Evolutionary conservation across 345 rosid genomes (phyloP).

Genomic region (Draba incana): DNA sequence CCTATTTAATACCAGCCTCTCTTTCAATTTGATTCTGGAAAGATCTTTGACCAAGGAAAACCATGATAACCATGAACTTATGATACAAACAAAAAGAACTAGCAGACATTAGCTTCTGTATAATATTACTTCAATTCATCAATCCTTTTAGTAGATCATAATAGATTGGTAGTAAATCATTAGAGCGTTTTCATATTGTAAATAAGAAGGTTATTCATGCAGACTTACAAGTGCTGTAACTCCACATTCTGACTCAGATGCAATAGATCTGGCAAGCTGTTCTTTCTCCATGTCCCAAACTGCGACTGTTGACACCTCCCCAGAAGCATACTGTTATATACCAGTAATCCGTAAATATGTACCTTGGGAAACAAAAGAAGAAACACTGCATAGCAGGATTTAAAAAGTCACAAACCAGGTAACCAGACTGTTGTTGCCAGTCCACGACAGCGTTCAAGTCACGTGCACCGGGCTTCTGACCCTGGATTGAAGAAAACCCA

Average conservation of each 20-base stretch:
- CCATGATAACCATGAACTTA: slow-evolving; percentile 25
- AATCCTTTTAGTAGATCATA: slow-evolving; percentile 6
- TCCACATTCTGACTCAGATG: slow-evolving; percentile 72
- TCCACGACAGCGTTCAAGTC: slow-evolving; percentile 91
- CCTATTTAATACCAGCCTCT: slow-evolving; percentile 4
- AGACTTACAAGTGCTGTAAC: slow-evolving; percentile 84
- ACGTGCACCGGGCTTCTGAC: slow-evolving; percentile 83
- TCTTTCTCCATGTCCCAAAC: slow-evolving; percentile 97
- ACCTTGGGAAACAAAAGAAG: slow-evolving; percentile 19
- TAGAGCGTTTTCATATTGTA: slow-evolving; percentile 17
- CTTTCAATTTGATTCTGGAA: slow-evolving; percentile 1
- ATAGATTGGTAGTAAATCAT: slow-evolving; percentile 11
- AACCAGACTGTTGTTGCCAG: slow-evolving; percentile 99
- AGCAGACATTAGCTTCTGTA: not conserved
- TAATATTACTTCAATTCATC: slow-evolving; percentile 1
- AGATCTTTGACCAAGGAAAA: slow-evolving; percentile 9
- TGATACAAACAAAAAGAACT: slow-evolving; percentile 8
- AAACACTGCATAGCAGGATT: slow-evolving; percentile 7
- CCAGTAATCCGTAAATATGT: slow-evolving; percentile 22
- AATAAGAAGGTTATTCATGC: slow-evolving; percentile 25
- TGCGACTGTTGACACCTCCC: slow-evolving; percentile 79
- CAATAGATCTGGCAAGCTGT: slow-evolving; percentile 71
- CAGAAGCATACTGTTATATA: slow-evolving; percentile 74
- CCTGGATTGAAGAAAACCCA: slow-evolving; percentile 93
- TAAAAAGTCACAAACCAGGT: slow-evolving; percentile 60